Evolutionary conservation across 805 yeast species (phyloP).

Genomic region (Cyberlindnera maclurae): DNA sequence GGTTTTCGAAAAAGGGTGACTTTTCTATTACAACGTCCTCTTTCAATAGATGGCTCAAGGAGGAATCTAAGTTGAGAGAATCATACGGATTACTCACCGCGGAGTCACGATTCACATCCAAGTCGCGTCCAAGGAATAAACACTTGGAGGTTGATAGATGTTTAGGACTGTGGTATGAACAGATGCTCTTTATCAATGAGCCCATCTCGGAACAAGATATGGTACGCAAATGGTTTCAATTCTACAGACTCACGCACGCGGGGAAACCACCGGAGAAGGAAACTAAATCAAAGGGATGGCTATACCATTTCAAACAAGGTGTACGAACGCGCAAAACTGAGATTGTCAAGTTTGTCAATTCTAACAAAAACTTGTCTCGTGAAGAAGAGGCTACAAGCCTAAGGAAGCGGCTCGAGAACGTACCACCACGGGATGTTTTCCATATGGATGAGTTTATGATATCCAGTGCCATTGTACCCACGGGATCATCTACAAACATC

Average conservation of each 20-base stretch:
- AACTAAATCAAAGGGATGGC: slow-evolving; percentile 32
- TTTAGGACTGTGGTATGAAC: slow-evolving; percentile 31
- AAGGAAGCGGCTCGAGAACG: slow-evolving; percentile 10
- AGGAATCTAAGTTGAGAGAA: slow-evolving; percentile 26
- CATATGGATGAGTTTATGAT: slow-evolving; percentile 31
- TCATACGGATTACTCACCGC: slow-evolving; percentile 22
- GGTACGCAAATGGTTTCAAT: slow-evolving; percentile 23
- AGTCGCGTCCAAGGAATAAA: slow-evolving; percentile 16
- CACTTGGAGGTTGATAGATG: slow-evolving; percentile 30
- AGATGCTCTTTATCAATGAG: slow-evolving; percentile 25
- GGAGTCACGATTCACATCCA: slow-evolving; percentile 18
- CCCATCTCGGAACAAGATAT: slow-evolving; percentile 25
- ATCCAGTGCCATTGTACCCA: slow-evolving; percentile 17
- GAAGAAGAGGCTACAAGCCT: slow-evolving; percentile 17
- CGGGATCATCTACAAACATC: slow-evolving; percentile 7
- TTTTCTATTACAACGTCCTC: slow-evolving; percentile 33
- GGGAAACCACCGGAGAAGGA: slow-evolving; percentile 1
- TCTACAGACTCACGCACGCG: slow-evolving; percentile 16
- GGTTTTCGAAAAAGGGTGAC: slow-evolving; percentile 24
- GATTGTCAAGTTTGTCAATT: slow-evolving; percentile 22
- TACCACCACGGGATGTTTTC: slow-evolving; percentile 24
- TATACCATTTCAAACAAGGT: slow-evolving; percentile 31
- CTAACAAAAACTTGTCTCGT: not conserved
- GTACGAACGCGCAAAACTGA: slow-evolving; percentile 23
- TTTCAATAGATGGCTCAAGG: slow-evolving; percentile 33